Conservation (phyloP, 148 eudicot species). For the Rhododendron vialii region DNA sequence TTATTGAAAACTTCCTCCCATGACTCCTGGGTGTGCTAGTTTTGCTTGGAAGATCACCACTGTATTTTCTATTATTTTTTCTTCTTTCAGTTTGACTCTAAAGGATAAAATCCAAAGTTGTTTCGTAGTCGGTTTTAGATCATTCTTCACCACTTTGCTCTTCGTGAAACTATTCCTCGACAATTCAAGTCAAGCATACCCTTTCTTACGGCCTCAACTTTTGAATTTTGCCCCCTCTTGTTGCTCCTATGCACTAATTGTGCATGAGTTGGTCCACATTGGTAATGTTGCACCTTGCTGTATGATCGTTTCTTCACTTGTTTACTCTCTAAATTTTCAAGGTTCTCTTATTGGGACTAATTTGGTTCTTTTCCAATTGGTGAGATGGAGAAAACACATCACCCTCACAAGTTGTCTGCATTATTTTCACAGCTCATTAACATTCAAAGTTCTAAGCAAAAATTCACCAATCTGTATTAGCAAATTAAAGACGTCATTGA, state of each 20-base stretch:
- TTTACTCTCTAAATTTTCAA: neutral
- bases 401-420: neutral
- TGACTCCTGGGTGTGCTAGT: neutral
- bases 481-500: neutral
- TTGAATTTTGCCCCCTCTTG: neutral
- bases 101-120: neutral
- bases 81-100: neutral
- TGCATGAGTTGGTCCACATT: neutral
- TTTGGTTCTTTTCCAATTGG: neutral
- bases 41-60: neutral
- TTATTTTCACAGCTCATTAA: neutral
- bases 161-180: neutral
- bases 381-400: neutral
- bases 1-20: neutral
- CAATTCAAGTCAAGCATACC: neutral
- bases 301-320: neutral
- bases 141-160: neutral
- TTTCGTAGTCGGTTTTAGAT: neutral
- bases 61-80: neutral
- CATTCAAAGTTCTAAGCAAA: neutral
- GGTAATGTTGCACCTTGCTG: neutral
- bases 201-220: neutral
- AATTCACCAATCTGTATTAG: neutral
- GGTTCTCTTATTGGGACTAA: neutral
- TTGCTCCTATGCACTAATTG: neutral